phyloP scores from a whole-genome alignment of 2,329 filamentous ascomycete genomes.

The Penicillium frequentans region DNA sequence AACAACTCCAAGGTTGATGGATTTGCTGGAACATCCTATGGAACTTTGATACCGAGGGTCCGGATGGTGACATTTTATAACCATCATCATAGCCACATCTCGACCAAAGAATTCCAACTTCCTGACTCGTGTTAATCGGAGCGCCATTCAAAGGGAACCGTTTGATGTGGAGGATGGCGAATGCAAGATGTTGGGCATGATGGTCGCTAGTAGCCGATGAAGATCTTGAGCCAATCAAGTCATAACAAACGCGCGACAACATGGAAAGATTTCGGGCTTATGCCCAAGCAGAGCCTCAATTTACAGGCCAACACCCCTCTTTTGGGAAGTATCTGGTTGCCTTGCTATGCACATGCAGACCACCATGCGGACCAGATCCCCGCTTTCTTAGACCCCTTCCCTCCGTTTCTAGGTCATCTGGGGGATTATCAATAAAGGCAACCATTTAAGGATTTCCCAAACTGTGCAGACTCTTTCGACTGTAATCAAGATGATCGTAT shows the following conservation, averaged over 20 bases:
- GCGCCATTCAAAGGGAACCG: background rate
- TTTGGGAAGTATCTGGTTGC: background rate
- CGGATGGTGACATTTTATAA: background rate
- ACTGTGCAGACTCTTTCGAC: background rate
- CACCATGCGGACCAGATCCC: background rate
- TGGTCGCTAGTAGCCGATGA: background rate
- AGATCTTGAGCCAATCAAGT: background rate
- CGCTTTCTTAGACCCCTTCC: background rate
- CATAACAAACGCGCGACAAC: background rate
- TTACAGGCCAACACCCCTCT: background rate
- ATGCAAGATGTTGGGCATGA: background rate
- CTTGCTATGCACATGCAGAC: background rate
- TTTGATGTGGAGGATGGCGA: background rate
- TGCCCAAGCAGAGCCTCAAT: background rate
- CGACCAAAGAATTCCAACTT: background rate
- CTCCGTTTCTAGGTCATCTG: background rate
- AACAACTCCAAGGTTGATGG: background rate
- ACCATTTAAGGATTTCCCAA: background rate
- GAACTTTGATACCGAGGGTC: background rate
- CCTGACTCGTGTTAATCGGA: background rate
- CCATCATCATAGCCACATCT: background rate
- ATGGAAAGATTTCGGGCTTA: background rate
- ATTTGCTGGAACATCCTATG: background rate
- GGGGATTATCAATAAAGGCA: background rate
- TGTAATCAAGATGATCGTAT: background rate